Evolutionary conservation across 495 filamentous ascomycete species (phyloP), one percentile per base, ranked within the genome.

Genomic region (Penicillium manginii): DNA sequence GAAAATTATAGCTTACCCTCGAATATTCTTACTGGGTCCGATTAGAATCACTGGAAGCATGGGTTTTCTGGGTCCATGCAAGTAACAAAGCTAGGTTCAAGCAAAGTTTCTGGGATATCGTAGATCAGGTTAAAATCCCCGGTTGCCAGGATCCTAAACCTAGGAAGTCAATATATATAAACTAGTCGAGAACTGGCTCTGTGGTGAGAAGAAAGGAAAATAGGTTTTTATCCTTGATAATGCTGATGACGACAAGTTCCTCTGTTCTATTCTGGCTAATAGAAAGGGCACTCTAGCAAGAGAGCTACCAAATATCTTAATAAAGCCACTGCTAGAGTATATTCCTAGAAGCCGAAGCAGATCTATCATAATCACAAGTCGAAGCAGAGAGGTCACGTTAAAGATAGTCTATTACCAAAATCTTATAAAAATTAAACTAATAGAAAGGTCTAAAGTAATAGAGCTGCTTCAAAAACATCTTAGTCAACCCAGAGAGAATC

Each of bases 211-310:
- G 2, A 55, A 6, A 19, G 40, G 40, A 37, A 55, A 55, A 35
- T 55, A 42, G 53, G 6, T 55, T 18, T 12, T 5, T 10, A 22
- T 55, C 42, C 42, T 55, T 32, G 26, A 55, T 55, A 55, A 55
- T 48, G 15, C 26, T n/a, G 53, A 55, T 48, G 40, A 55, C 11
- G 26, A 47, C 29, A 7, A 48, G n/a, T 1, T 55, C 17, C 42
- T 55, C n/a, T 37, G 29, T 15, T 4, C 22, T n/a, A n/a, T n/a
- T n/a, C n/a, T n/a, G n/a, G n/a, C n/a, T n/a, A n/a, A n/a, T n/a
- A n/a, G n/a, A n/a, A n/a, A n/a, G n/a, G n/a, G n/a, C n/a, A n/a
- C n/a, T n/a, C n/a, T n/a, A n/a, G n/a, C n/a, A n/a, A n/a, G n/a
- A n/a, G n/a, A n/a, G n/a, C n/a, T n/a, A n/a, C n/a, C n/a, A n/a